Percentiles rank a stretch among this genome's conserved stretches.
Conservation (phyloP, 768 basidiomycete genomes). For the Punctularia strigosozonata region DNA sequence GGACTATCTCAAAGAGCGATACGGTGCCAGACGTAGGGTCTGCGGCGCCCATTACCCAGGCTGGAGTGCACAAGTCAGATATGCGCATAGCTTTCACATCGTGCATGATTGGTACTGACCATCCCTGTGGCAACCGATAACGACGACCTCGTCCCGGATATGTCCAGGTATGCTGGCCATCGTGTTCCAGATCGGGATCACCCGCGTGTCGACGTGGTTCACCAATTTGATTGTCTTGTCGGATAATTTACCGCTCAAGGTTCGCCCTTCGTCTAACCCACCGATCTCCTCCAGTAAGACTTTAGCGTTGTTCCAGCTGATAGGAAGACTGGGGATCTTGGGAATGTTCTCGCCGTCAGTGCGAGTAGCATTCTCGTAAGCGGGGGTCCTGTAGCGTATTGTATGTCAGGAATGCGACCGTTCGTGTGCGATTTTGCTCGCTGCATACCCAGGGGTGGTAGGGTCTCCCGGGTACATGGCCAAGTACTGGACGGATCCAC, state of each 20-base stretch:
- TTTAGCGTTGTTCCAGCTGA: conserved; percentile 77
- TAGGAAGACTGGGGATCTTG: conserved; percentile 76
- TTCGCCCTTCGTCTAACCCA: conserved; percentile 14
- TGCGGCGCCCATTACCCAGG: conserved; percentile 72
- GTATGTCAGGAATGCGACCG: conserved; percentile 10
- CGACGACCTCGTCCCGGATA: conserved; percentile 72
- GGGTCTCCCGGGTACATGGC: conserved; percentile 57
- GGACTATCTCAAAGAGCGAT: conserved; percentile 64
- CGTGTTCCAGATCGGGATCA: conserved; percentile 87
- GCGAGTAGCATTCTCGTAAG: conserved; percentile 73
- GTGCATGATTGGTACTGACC: conserved; percentile 30
- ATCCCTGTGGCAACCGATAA: conserved; percentile 85
- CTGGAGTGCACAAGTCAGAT: not conserved
- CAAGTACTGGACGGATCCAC: conserved; percentile 74
- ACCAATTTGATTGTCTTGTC: conserved; percentile 34
- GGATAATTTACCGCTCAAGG: conserved; percentile 39
- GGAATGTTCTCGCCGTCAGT: conserved; percentile 51
- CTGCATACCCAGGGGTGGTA: conserved; percentile 71
- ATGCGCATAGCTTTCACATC: not conserved
- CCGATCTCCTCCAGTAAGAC: conserved; percentile 36
- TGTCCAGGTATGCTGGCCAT: conserved; percentile 78
- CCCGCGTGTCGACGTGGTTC: conserved; percentile 60
- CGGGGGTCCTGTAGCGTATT: no score
- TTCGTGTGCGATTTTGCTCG: conserved; percentile 28
- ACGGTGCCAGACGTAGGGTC: conserved; percentile 79